phyloP scores from a whole-genome alignment of 2,329 filamentous ascomycete species.

The Neopestalotiopsis sp. region DNA sequence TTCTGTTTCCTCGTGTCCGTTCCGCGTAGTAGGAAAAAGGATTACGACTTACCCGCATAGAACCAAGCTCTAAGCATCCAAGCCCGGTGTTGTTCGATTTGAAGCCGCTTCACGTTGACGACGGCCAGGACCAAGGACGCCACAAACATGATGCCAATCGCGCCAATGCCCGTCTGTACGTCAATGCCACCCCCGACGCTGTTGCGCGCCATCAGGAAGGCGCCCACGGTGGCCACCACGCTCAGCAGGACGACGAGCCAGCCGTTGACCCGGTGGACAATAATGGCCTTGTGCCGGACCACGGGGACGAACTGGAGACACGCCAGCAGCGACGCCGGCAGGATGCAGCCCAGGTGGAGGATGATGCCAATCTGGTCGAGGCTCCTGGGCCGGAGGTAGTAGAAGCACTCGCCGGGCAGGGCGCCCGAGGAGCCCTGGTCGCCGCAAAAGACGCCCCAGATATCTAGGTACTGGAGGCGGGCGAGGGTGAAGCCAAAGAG shows the following conservation, averaged over 20 bases:
- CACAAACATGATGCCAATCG: slow-evolving; percentile 50
- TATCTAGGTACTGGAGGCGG: slow-evolving; percentile 53
- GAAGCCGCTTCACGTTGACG: slow-evolving; percentile 62
- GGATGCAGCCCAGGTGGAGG: slow-evolving; percentile 49
- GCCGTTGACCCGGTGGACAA: slow-evolving; percentile 65
- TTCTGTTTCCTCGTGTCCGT: too few relatives aligned
- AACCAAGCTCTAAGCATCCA: slow-evolving; percentile 65
- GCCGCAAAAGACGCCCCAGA: slow-evolving; percentile 43
- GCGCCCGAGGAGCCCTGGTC: slow-evolving; percentile 25
- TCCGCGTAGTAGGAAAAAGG: too few relatives aligned
- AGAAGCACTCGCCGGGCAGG: slow-evolving; percentile 47
- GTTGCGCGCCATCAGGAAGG: slow-evolving; percentile 56
- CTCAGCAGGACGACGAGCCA: slow-evolving; percentile 57
- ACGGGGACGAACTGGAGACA: slow-evolving; percentile 54
- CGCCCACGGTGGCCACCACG: slow-evolving; percentile 50
- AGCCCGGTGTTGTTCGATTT: slow-evolving; percentile 66
- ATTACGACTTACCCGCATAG: slow-evolving; percentile 38
- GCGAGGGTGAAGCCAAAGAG: slow-evolving; percentile 54
- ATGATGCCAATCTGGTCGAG: slow-evolving; percentile 46
- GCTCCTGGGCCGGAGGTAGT: slow-evolving; percentile 32
- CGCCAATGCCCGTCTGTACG: slow-evolving; percentile 48
- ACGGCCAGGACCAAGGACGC: slow-evolving; percentile 51
- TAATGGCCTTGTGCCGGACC: slow-evolving; percentile 50
- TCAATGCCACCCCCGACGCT: slow-evolving; percentile 58
- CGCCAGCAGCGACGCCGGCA: slow-evolving; percentile 50